These are phyloP conservation scores for Nadsonia commutata DNA, from an alignment of 1,139 yeast genomes.

Conservation along the genomic window DNA sequence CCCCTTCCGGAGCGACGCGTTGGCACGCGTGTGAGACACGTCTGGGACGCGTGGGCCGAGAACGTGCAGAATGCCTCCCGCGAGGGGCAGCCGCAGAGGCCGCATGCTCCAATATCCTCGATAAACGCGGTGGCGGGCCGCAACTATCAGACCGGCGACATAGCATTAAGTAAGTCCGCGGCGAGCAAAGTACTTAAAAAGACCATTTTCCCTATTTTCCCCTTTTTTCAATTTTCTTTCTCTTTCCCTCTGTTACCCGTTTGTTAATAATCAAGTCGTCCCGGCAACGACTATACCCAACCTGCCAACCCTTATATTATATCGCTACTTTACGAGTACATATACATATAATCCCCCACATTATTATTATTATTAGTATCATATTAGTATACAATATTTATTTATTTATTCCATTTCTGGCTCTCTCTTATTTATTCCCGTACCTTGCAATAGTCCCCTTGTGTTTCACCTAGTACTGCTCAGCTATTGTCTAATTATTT, in stretches of 20 bases:
- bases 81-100: no score
- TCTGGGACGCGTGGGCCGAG: no score
- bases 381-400: no score
- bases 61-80: no score
- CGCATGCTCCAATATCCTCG: not conserved
- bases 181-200: not conserved
- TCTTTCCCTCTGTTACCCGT: not conserved
- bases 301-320: no score
- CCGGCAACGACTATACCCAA: conserved; percentile 1
- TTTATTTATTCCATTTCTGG: not conserved
- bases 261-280: not conserved
- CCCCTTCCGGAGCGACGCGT: no score
- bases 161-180: not conserved
- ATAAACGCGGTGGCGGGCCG: not conserved
- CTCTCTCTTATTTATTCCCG: not conserved
- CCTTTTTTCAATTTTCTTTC: not conserved
- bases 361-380: no score
- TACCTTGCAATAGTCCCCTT: not conserved
- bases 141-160: not conserved
- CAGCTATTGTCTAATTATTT: no score
- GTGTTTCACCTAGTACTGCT: not conserved
- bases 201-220: not conserved
- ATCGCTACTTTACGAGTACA: no score
- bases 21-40: no score
- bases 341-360: no score